These are phyloP conservation scores for Exsudoporus floridanus DNA, from an alignment of 1,284 basidiomycete genomes.

Conservation along the genomic window DNA sequence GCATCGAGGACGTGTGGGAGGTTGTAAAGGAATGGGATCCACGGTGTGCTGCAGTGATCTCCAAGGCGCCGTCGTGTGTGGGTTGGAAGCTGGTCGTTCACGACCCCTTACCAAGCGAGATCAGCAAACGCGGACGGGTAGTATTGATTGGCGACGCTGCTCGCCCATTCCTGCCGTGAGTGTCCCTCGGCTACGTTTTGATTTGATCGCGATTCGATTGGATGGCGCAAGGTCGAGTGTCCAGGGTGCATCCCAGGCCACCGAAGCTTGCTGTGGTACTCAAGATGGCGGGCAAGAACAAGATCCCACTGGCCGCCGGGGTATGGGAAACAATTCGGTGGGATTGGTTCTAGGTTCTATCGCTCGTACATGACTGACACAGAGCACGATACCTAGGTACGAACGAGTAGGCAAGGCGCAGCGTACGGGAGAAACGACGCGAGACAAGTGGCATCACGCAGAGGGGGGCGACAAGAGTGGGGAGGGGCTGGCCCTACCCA, in stretches of 20 bases:
- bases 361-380: background rate
- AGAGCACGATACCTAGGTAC: constrained; percentile 14
- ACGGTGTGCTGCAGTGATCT: constrained; percentile 29
- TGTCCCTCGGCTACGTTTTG: background rate
- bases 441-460: constrained; percentile 30
- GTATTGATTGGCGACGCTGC: constrained; percentile 35
- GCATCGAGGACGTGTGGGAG: constrained; percentile 30
- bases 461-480: constrained; percentile 15
- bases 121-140: constrained; percentile 28
- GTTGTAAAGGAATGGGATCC: constrained; percentile 34
- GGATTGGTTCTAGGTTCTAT: background rate
- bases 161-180: constrained; percentile 33
- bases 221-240: constrained; percentile 24
- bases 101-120: constrained; percentile 34
- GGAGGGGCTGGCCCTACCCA: constrained; percentile 21
- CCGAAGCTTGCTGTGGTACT: constrained; percentile 30
- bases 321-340: constrained; percentile 32
- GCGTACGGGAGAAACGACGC: constrained; percentile 30
- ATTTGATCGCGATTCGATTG: background rate
- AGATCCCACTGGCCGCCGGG: constrained; percentile 21
- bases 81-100: constrained; percentile 36
- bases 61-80: constrained; percentile 28
- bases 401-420: constrained; percentile 29
- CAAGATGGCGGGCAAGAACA: constrained; percentile 23
- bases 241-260: constrained; percentile 32